Evolutionary conservation across 169 alveolate genomes (phyloP).

Genomic region (Babesia ovis): DNA sequence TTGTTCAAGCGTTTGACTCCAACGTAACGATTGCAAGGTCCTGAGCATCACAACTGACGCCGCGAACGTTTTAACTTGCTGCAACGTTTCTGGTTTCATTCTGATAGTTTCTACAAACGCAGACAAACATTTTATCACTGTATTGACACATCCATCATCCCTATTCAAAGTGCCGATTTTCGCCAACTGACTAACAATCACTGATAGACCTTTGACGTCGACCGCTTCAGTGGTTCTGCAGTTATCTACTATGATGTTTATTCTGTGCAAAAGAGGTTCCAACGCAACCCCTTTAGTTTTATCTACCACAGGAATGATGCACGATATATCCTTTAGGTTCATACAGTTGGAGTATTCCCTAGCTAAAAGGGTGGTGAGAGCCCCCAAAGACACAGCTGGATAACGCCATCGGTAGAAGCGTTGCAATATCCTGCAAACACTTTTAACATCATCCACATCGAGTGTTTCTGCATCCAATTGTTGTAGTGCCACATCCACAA

Average conservation of each 20-base stretch:
- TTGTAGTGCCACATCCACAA: neutral
- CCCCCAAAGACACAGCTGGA: neutral
- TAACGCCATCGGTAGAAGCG: neutral
- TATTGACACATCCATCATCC: neutral
- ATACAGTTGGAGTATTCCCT: neutral
- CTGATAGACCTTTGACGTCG: constrained; percentile 4
- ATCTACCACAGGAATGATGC: neutral
- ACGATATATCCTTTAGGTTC: constrained; percentile 18
- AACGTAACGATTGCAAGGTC: neutral
- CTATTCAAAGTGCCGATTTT: neutral
- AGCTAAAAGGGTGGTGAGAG: neutral
- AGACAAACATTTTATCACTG: neutral
- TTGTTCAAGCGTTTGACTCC: neutral
- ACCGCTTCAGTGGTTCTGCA: neutral
- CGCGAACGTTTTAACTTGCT: neutral
- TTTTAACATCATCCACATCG: constrained; percentile 3
- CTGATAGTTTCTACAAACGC: neutral
- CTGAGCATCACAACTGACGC: constrained; percentile 5
- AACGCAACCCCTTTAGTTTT: neutral
- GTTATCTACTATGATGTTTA: neutral
- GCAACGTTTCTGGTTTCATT: neutral
- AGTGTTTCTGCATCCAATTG: neutral
- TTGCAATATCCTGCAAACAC: constrained; percentile 22
- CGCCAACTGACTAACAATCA: neutral
- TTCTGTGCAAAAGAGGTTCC: neutral